Evolutionary conservation across 768 basidiomycete genomes (phyloP).

Genomic region (Termitomyces sp.): DNA sequence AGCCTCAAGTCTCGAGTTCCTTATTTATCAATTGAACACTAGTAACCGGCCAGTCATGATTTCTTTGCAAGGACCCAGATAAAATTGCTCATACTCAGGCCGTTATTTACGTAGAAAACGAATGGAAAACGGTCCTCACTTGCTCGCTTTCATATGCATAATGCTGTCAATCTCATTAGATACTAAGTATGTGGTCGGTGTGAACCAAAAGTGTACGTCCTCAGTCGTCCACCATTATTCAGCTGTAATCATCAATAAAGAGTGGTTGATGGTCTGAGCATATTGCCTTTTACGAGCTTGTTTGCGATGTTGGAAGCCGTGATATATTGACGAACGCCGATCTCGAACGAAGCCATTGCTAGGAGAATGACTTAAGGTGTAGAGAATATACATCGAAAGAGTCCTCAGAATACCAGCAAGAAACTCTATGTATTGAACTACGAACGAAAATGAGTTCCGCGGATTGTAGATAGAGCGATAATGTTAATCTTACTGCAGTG

Average conservation of each 20-base stretch:
- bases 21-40: no score
- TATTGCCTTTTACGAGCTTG: not conserved
- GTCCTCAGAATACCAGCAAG: not conserved
- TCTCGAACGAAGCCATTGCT: not conserved
- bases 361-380: not conserved
- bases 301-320: not conserved
- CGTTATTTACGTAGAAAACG: no score
- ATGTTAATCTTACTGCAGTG: conserved; percentile 74
- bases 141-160: no score
- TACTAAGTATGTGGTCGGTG: no score
- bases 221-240: not conserved
- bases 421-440: conserved; percentile 37
- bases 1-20: no score
- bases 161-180: no score
- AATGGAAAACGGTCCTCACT: no score
- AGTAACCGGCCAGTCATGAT: no score
- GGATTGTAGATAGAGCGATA: not conserved
- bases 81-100: no score
- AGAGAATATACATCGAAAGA: not conserved
- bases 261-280: not conserved
- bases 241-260: not conserved
- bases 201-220: not conserved
- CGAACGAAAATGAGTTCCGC: conserved; percentile 3
- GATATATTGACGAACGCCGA: not conserved
- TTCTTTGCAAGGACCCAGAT: no score